Conservation (phyloP, 768 basidiomycete species). For the Pulveroboletus sp. region DNA sequence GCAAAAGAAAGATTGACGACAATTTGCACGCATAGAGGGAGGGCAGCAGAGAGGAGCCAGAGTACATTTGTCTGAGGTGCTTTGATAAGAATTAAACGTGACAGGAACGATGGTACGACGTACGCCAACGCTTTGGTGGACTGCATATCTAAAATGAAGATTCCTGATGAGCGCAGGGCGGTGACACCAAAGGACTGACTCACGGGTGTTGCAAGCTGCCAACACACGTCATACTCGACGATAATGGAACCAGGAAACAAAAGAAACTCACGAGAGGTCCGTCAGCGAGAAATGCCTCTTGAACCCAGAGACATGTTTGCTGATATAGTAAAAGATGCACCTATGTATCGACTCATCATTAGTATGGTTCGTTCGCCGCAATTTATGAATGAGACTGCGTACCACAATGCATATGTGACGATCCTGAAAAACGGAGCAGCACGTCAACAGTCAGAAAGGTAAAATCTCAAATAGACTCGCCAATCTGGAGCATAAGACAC, state of each 20-base stretch:
- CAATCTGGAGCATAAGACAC: conserved; percentile 73
- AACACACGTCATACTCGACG: conserved; percentile 12
- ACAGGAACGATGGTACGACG: conserved; percentile 30
- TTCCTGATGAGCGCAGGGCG: background rate
- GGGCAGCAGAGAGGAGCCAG: conserved; percentile 40
- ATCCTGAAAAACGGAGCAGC: conserved; percentile 43
- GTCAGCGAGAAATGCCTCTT: conserved; percentile 72
- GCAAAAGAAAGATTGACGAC: conserved; percentile 66
- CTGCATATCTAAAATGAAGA: conserved; percentile 45
- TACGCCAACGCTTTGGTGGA: conserved; percentile 59
- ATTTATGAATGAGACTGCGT: conserved; percentile 19
- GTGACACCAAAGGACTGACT: conserved; percentile 11
- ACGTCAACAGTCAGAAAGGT: background rate
- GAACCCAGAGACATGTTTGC: conserved; percentile 57
- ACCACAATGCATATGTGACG: conserved; percentile 62
- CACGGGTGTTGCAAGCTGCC: conserved; percentile 37
- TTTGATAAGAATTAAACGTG: background rate
- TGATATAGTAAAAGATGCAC: conserved; percentile 52
- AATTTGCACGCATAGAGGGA: conserved; percentile 66
- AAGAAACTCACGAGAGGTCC: conserved; percentile 62
- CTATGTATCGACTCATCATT: conserved; percentile 39
- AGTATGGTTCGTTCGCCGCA: background rate
- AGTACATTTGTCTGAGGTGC: conserved; percentile 35
- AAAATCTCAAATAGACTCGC: conserved; percentile 35
- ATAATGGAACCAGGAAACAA: background rate